Conservation (phyloP, 2,329 filamentous ascomycete genomes). For the Diaporthe velutina region DNA sequence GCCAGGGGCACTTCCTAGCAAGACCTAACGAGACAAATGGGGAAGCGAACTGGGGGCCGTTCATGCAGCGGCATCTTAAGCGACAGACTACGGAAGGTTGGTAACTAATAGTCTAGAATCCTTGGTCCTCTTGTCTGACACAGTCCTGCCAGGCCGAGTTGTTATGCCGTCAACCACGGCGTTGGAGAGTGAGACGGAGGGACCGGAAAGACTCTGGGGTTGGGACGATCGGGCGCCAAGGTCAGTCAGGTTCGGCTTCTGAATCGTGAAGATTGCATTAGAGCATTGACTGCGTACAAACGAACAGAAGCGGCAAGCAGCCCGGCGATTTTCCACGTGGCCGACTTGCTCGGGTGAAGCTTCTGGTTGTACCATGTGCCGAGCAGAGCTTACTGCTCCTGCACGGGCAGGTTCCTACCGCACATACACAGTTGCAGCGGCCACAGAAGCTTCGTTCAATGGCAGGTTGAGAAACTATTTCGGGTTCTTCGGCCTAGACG, state of each 20-base stretch:
- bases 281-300: not conserved
- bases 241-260: not conserved
- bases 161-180: not conserved
- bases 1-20: not conserved
- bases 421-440: not conserved
- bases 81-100: not conserved
- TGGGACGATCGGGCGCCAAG: not conserved
- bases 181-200: not conserved
- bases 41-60: not conserved
- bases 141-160: not conserved
- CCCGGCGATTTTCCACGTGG: not conserved
- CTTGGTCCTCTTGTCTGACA: not conserved
- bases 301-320: not conserved
- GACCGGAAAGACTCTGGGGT: not conserved
- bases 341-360: not conserved
- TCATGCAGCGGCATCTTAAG: not conserved
- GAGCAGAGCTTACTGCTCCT: not conserved
- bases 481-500: not conserved
- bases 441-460: not conserved
- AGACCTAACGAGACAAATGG: not conserved
- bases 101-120: not conserved
- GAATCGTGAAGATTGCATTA: slow-evolving; percentile 14
- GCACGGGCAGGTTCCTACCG: not conserved
- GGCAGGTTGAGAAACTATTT: not conserved
- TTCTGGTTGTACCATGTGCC: not conserved